Evolutionary conservation across 805 yeast genomes (phyloP).

Genomic region (Suhomyces sp.): DNA sequence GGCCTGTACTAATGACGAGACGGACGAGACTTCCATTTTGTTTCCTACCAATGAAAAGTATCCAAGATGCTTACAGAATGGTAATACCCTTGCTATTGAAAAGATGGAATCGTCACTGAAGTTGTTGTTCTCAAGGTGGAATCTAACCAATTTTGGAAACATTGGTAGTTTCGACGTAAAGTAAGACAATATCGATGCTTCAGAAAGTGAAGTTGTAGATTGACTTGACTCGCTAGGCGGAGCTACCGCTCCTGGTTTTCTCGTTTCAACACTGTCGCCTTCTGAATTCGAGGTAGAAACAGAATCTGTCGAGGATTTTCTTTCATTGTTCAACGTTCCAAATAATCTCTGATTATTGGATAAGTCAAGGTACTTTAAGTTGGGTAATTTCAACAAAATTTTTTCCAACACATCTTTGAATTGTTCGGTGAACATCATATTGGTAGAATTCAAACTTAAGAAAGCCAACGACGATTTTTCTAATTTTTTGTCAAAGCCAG

Average conservation of each 20-base stretch:
- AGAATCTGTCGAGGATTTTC: not conserved
- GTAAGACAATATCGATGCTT: conserved; percentile 44
- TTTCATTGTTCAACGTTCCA: conserved; percentile 36
- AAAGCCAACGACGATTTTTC: conserved; percentile 32
- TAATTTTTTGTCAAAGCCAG: conserved; percentile 18
- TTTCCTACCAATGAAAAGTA: conserved; percentile 72
- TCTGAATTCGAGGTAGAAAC: not conserved
- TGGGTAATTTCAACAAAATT: conserved; percentile 50
- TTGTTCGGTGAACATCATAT: conserved; percentile 46
- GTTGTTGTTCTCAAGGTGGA: conserved; percentile 70
- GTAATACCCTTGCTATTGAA: conserved; percentile 62
- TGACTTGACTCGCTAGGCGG: not conserved
- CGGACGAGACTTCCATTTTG: conserved; percentile 54
- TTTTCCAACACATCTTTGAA: conserved; percentile 52
- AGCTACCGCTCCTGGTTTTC: not conserved
- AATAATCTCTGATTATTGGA: conserved; percentile 68
- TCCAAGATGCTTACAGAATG: conserved; percentile 61
- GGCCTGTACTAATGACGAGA: conserved; percentile 65
- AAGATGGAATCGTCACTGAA: conserved; percentile 55
- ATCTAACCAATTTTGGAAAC: conserved; percentile 58
- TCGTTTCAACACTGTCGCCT: not conserved
- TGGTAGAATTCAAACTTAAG: conserved; percentile 65
- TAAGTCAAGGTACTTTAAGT: conserved; percentile 69
- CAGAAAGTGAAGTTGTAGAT: not conserved
- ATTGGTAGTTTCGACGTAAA: conserved; percentile 66